Evolutionary conservation across 352 stramenopile species (phyloP).

Genomic region (Globisporangium cystogenes): DNA sequence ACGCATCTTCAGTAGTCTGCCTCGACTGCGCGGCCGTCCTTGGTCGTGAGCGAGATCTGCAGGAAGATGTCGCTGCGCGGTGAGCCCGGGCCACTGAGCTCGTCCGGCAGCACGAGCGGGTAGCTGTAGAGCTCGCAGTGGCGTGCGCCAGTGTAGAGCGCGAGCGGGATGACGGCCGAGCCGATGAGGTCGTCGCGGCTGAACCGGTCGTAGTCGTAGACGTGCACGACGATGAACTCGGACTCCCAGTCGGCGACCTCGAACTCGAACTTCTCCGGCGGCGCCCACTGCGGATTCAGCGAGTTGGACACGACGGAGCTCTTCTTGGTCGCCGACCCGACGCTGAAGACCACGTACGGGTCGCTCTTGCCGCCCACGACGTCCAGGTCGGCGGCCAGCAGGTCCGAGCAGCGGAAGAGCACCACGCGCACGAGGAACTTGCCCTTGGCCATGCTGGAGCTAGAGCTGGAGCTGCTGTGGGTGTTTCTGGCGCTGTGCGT

Average conservation of each 20-base stretch:
- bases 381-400: conserved; percentile 40
- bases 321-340: conserved; percentile 42
- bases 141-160: conserved; percentile 47
- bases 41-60: conserved; percentile 53
- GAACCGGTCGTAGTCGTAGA: conserved; percentile 71
- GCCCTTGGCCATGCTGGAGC: conserved; percentile 12
- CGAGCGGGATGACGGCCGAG: conserved; percentile 56
- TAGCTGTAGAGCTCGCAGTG: conserved; percentile 69
- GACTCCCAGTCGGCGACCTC: conserved; percentile 51
- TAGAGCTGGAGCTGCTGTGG: not conserved
- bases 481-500: not conserved
- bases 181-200: conserved; percentile 69
- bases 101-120: conserved; percentile 57
- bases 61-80: conserved; percentile 56
- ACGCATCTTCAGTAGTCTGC: conserved; percentile 14
- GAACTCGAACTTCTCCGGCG: conserved; percentile 74
- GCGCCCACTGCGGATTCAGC: conserved; percentile 63
- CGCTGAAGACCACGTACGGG: conserved; percentile 63
- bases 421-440: conserved; percentile 49
- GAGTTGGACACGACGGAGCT: conserved; percentile 62
- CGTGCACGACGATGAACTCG: conserved; percentile 57
- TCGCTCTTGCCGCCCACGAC: conserved; percentile 65
- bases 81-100: conserved; percentile 32
- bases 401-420: conserved; percentile 58
- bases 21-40: conserved; percentile 43